Base-by-base conservation (phyloP, 345 rosid species). In the Hypericum perforatum region DNA sequence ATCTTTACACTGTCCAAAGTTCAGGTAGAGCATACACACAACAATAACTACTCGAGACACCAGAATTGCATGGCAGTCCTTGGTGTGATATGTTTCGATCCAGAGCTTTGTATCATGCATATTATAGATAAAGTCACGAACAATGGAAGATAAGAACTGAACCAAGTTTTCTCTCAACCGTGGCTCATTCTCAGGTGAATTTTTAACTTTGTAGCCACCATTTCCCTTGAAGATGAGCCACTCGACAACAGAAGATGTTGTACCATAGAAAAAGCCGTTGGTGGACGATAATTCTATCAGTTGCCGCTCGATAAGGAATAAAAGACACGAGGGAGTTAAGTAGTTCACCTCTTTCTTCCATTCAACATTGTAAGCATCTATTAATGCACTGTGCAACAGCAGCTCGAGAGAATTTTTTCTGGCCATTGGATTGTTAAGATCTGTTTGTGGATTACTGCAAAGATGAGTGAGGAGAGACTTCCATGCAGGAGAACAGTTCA, bases 231-330 rank as follows among this genome's bases (percentile, higher is more conserved):
- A 51, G 41, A 66, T 42, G 16, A 79, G 70, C 75, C 73, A 74
- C 57, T 79, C 81, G 49, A 66, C 53, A 45, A 74, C 66, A 39
- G 73, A 56, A 43, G 77, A 59, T 53, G 69, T 64, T 0, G 75
- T 62, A 0, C 72, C 41, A n/a, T 39, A 49, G 29, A 76, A 41
- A 49, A 5, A 55, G 9, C 68, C 68, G 7, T 49, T 40, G 37
- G 36, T 16, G 58, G 9, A 36, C 43, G 70, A 59, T 6, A 67
- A 8, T 11, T 66, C 15, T 50, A 71, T 43, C 51, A 74, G 45
- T 43, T 57, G 65, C 7, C 77, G 75, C 54, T 76, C 85, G 11
- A 76, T 11, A 12, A 79, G 79, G 60, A 73, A 79, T 22, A 74
- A 22, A 59, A 76, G 74, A 49, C 81, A 76, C 14, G 9, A 51